These are phyloP conservation scores for Eragrostis curvula DNA, from an alignment of 176 grass and related monocot species.

Conservation along the genomic window DNA sequence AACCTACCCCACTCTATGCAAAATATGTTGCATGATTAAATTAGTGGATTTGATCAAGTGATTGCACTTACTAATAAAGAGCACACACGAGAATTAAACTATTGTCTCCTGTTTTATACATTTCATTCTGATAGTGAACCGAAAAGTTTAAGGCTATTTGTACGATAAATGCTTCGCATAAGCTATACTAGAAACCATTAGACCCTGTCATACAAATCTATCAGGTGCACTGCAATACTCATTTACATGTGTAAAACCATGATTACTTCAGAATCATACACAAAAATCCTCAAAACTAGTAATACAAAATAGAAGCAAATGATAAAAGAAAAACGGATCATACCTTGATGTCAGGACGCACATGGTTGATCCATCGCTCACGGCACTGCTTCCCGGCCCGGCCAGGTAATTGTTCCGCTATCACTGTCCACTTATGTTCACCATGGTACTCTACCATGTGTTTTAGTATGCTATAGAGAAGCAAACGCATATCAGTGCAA, in stretches of 20 bases:
- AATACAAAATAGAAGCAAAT: background rate
- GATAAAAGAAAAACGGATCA: slow-evolving; percentile 4
- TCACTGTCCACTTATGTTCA: slow-evolving; percentile 63
- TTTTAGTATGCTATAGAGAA: slow-evolving; percentile 49
- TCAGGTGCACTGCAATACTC: too few species aligned
- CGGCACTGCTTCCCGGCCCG: slow-evolving; percentile 86
- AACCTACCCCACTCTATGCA: background rate
- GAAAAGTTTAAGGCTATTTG: background rate
- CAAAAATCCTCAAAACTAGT: background rate
- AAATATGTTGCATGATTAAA: background rate
- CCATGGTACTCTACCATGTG: slow-evolving; percentile 60
- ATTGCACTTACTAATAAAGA: background rate
- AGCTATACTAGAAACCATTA: too few species aligned
- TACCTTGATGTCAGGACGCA: slow-evolving; percentile 78
- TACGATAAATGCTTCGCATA: too few species aligned
- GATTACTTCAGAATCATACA: background rate
- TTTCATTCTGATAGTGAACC: background rate
- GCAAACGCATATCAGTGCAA: background rate
- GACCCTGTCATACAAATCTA: too few species aligned
- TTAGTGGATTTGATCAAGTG: background rate
- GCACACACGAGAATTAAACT: background rate
- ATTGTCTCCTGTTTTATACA: background rate
- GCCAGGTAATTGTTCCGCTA: slow-evolving; percentile 59
- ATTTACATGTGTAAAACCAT: background rate
- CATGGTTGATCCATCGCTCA: slow-evolving; percentile 87